phyloP scores from a whole-genome alignment of 495 filamentous ascomycete species.

The Elaphomyces granulatus region DNA sequence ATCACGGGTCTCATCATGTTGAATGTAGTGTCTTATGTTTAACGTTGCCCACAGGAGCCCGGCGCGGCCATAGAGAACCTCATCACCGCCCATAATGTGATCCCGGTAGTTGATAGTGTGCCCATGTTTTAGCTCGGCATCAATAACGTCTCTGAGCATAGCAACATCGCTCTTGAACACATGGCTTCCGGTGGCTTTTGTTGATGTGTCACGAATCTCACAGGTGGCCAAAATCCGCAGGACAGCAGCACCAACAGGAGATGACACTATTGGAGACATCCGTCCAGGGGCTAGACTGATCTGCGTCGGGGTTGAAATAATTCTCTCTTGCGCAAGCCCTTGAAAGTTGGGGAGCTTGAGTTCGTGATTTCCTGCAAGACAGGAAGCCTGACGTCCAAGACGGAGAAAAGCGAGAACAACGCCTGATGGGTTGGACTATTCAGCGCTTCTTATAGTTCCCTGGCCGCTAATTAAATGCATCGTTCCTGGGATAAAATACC shows the following conservation, averaged over 20 bases:
- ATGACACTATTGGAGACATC: conserved; percentile 22
- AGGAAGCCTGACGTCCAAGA: conserved; percentile 20
- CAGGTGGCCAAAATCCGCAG: conserved; percentile 14
- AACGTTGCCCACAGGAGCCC: conserved; percentile 30
- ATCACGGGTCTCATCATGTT: conserved; percentile 4
- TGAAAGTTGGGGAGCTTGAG: conserved; percentile 13
- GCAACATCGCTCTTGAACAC: conserved; percentile 15
- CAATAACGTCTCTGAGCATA: conserved; percentile 18
- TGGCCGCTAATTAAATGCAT: too few relatives aligned
- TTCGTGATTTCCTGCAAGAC: conserved; percentile 6
- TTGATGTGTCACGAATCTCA: conserved; percentile 3
- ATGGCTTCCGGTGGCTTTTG: background rate
- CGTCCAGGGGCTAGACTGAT: conserved; percentile 15
- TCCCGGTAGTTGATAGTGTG: conserved; percentile 18
- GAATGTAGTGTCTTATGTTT: conserved; percentile 14
- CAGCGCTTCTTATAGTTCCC: too few relatives aligned
- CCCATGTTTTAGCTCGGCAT: conserved; percentile 21
- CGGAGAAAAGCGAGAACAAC: conserved; percentile 26
- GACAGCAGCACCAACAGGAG: conserved; percentile 16
- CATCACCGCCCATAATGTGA: conserved; percentile 24
- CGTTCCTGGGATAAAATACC: too few relatives aligned
- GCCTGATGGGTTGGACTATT: too few relatives aligned
- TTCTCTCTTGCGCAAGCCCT: conserved; percentile 17
- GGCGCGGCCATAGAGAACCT: conserved; percentile 30
- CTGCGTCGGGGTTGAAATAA: conserved; percentile 16